Evolutionary conservation across 139 green algal species (phyloP).

Genomic region (Chlamydomonas incerta): DNA sequence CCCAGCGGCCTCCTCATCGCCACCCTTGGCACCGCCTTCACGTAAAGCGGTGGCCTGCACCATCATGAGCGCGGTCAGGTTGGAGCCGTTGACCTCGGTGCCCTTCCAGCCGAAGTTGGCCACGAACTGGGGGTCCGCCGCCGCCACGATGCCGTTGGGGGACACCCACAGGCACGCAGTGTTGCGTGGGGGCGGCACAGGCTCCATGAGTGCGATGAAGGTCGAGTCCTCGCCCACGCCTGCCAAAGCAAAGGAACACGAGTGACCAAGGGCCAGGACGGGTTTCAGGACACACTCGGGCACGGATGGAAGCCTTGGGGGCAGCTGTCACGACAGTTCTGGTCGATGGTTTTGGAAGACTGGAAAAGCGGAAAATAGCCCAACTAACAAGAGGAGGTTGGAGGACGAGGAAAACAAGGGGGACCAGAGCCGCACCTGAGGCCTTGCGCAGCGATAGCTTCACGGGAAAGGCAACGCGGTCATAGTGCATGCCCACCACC

Average conservation of each 20-base stretch:
- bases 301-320: too few species aligned
- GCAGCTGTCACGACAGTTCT: too few species aligned
- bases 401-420: too few species aligned
- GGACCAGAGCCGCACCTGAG: not conserved
- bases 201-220: conserved; percentile 18
- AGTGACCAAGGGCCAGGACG: too few species aligned
- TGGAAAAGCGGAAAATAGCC: too few species aligned
- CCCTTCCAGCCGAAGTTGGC: not conserved
- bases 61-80: not conserved
- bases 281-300: too few species aligned
- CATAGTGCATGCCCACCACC: not conserved
- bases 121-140: not conserved
- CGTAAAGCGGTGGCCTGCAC: too few species aligned
- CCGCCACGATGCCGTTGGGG: not conserved
- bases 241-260: not conserved
- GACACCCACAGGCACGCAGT: conserved; percentile 9
- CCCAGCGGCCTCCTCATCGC: too few species aligned
- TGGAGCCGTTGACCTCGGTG: not conserved
- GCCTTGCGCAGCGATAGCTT: not conserved
- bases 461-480: not conserved
- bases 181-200: not conserved
- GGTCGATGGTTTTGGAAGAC: too few species aligned
- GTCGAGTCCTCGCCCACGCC: conserved; percentile 31
- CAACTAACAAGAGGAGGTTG: too few species aligned
- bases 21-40: too few species aligned